Percentiles rank a stretch among this genome's conserved stretches.
These are phyloP conservation scores for Cryphonectria carpinicola DNA, from an alignment of 2,329 filamentous ascomycete species.

Conservation along the genomic window DNA sequence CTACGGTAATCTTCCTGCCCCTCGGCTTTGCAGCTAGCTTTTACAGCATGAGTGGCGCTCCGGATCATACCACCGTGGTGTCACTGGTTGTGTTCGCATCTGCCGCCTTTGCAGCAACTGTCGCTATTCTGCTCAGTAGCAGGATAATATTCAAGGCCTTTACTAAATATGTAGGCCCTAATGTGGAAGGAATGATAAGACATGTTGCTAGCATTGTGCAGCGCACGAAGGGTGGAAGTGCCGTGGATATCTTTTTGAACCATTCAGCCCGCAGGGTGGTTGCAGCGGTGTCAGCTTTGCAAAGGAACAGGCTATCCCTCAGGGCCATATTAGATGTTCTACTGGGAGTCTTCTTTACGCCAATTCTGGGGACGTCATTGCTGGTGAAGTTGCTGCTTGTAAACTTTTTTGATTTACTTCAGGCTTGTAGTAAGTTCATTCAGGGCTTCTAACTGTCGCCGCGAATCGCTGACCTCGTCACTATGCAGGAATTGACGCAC, in stretches of 20 bases:
- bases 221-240: not conserved
- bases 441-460: not conserved
- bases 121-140: conserved; percentile 1
- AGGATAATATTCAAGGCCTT: not conserved
- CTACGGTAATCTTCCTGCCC: conserved; percentile 41
- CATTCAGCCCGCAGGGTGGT: not conserved
- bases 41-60: conserved; percentile 38
- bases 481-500: not conserved
- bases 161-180: too few relatives aligned
- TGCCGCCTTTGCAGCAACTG: conserved; percentile 15
- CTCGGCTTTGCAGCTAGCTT: conserved; percentile 38
- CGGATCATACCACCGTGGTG: conserved; percentile 27
- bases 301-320: not conserved
- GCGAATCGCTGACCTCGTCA: not conserved
- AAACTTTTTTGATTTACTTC: not conserved
- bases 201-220: not conserved
- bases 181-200: too few relatives aligned
- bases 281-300: not conserved
- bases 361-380: not conserved
- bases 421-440: not conserved
- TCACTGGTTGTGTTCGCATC: conserved; percentile 29
- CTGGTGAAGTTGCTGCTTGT: not conserved
- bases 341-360: not conserved
- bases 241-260: conserved; percentile 5
- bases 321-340: not conserved